Base-by-base conservation (phyloP, 2,329 filamentous ascomycete genomes). In the Fusarium austroafricanum region DNA sequence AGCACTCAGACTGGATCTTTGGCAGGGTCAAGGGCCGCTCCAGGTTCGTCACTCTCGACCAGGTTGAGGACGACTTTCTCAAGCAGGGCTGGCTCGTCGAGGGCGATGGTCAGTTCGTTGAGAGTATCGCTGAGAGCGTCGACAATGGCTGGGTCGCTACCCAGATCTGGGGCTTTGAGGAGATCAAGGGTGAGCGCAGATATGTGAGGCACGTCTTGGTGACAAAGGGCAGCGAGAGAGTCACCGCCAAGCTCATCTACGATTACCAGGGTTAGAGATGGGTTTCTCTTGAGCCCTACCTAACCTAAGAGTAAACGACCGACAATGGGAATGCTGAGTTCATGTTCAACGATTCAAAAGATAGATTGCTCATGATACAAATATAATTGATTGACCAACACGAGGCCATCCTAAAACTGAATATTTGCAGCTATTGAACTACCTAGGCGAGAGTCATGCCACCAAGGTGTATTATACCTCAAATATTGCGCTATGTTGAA, bases 1-100 rank as follows among this genome's bases (percentile, higher is more conserved):
- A 87, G 66, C 92, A 94, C 82, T 82, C 81, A 23, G 93, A 97
- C 82, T 90, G 89, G 83, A 86, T 97, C 70, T 97, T 96, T 77
- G 94, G 94, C 60, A 81, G 80, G 55, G 85, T 96, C 65, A 82
- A 82, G 51, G 92, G 91, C 58, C 84, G 83, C 62, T 87, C 84
- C 42, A 79, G 82, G 44, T 89, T 84, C 76, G 70, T 87, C 60
- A 75, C 72, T 12, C 75, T 79, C 20, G 82, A 79, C 18, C 83
- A 85, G 18, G 77, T 88, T 37, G 77, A 81, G n/a, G 87, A 90
- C 72, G 86, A 83, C 6, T 87, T 80, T 57, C 82, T 90, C 54
- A 83, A 82, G 65, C 78, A 83, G 47, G 86, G 86, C 29, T 94
- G 90, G 85, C 73, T 87, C 17, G 82, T 84, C 51, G 88, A 87